Evolutionary conservation across 768 basidiomycete genomes (phyloP).

Genomic region (Pisolithus microcarpus): DNA sequence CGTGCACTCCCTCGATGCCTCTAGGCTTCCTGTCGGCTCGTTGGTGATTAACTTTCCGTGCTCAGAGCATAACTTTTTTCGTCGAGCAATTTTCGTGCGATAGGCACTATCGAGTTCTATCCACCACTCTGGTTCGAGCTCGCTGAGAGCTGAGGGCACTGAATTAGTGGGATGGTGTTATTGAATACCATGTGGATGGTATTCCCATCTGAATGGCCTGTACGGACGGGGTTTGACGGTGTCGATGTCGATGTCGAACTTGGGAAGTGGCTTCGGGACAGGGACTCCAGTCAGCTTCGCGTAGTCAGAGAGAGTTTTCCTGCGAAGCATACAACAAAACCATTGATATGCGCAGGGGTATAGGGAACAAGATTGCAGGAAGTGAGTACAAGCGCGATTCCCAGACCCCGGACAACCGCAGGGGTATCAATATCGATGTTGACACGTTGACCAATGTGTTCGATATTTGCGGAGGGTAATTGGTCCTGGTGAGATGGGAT

Average conservation of each 20-base stretch:
- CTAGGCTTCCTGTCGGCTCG: slow-evolving; percentile 41
- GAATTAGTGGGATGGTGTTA: background rate
- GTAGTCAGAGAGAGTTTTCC: slow-evolving; percentile 29
- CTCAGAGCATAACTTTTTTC: slow-evolving; percentile 31
- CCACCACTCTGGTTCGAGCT: slow-evolving; percentile 49
- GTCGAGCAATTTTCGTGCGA: slow-evolving; percentile 34
- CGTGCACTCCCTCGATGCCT: slow-evolving; percentile 45
- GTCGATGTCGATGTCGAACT: slow-evolving; percentile 39
- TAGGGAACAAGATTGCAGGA: background rate
- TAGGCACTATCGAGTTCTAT: slow-evolving; percentile 52
- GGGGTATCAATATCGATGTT: background rate
- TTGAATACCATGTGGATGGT: slow-evolving; percentile 22
- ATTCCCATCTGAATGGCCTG: slow-evolving; percentile 49
- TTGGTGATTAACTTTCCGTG: slow-evolving; percentile 39
- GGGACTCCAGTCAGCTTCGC: slow-evolving; percentile 39
- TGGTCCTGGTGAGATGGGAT: too few relatives aligned
- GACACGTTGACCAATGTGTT: background rate
- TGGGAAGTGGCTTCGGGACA: slow-evolving; percentile 32
- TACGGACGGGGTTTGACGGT: slow-evolving; percentile 43
- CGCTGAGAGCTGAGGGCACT: slow-evolving; percentile 32
- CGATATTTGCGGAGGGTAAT: background rate
- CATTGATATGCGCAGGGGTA: slow-evolving; percentile 1
- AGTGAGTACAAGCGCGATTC: slow-evolving; percentile 1
- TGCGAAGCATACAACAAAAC: slow-evolving; percentile 6
- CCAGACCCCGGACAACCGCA: background rate